Percentiles rank a stretch among this genome's conserved stretches.
phyloP scores from a whole-genome alignment of 768 basidiomycete species.

The Kwoniella europaea region DNA sequence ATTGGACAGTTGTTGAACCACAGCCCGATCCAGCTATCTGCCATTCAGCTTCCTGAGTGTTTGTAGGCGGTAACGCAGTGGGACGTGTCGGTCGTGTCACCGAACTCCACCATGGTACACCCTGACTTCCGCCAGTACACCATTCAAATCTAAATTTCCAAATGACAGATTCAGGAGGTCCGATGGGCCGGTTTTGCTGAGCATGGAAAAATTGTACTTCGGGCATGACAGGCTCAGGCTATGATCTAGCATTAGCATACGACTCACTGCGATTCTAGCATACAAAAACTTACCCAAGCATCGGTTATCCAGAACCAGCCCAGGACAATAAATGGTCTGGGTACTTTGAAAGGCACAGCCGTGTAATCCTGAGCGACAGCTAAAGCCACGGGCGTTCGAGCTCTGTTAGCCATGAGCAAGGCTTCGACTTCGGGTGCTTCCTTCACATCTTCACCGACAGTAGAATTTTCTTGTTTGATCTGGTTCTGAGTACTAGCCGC shows the following conservation, averaged over 20 bases:
- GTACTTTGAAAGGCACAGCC: conserved; percentile 44
- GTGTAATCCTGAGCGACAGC: conserved; percentile 51
- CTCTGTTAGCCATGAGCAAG: conserved; percentile 43
- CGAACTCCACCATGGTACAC: conserved; percentile 37
- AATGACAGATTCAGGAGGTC: conserved; percentile 29
- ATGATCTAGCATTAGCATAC: neutral
- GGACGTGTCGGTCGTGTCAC: neutral
- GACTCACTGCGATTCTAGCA: neutral
- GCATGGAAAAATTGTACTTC: conserved; percentile 2
- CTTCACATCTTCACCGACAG: neutral
- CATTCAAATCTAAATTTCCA: conserved; percentile 55
- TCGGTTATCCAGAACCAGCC: conserved; percentile 57
- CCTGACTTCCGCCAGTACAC: conserved; percentile 28
- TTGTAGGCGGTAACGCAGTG: too few species aligned
- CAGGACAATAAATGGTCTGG: conserved; percentile 45
- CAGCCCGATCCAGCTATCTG: neutral
- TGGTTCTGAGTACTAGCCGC: neutral
- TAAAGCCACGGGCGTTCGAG: conserved; percentile 46
- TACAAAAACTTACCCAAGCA: conserved; percentile 45
- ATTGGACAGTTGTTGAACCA: conserved; percentile 24
- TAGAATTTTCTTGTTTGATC: neutral
- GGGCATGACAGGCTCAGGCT: conserved; percentile 39
- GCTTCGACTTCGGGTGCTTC: conserved; percentile 46
- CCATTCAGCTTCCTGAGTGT: neutral
- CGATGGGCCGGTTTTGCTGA: neutral